Evolutionary conservation across 805 yeast species (phyloP).

Genomic region (Dipodascus geniculatus): DNA sequence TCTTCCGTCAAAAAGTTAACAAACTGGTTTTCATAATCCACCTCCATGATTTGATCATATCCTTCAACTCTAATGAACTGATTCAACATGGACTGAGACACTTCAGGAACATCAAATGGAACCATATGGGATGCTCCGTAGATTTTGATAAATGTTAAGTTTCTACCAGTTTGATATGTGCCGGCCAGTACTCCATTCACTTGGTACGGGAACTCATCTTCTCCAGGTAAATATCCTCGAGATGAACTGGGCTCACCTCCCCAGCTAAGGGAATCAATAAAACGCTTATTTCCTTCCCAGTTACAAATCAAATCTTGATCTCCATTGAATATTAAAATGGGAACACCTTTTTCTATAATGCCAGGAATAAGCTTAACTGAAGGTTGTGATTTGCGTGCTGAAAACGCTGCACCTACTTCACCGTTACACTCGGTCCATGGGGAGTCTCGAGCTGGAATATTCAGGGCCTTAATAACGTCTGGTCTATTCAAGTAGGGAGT

Average conservation of each 20-base stretch:
- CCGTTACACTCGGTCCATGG: slow-evolving; percentile 74
- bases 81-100: slow-evolving; percentile 61
- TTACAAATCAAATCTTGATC: slow-evolving; percentile 86
- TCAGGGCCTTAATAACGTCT: slow-evolving; percentile 39
- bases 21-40: not conserved
- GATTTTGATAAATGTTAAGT: slow-evolving; percentile 65
- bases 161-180: slow-evolving; percentile 42
- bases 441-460: slow-evolving; percentile 29
- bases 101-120: slow-evolving; percentile 66
- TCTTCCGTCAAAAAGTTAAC: not conserved
- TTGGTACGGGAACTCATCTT: slow-evolving; percentile 32
- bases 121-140: slow-evolving; percentile 87
- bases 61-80: slow-evolving; percentile 20
- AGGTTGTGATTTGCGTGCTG: slow-evolving; percentile 43
- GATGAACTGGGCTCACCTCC: slow-evolving; percentile 33
- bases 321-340: slow-evolving; percentile 72
- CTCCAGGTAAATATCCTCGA: slow-evolving; percentile 21
- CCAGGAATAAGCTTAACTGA: slow-evolving; percentile 57
- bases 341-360: slow-evolving; percentile 39
- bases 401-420: slow-evolving; percentile 41
- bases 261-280: slow-evolving; percentile 56
- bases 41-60: not conserved
- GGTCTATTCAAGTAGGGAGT: slow-evolving; percentile 37
- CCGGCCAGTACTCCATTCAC: slow-evolving; percentile 34
- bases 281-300: slow-evolving; percentile 55